A percentile compares a stretch with the other conserved stretches of the same genome.
These are phyloP conservation scores for Leccinum pallidistipes DNA, from an alignment of 1,284 basidiomycete species.

Conservation along the genomic window DNA sequence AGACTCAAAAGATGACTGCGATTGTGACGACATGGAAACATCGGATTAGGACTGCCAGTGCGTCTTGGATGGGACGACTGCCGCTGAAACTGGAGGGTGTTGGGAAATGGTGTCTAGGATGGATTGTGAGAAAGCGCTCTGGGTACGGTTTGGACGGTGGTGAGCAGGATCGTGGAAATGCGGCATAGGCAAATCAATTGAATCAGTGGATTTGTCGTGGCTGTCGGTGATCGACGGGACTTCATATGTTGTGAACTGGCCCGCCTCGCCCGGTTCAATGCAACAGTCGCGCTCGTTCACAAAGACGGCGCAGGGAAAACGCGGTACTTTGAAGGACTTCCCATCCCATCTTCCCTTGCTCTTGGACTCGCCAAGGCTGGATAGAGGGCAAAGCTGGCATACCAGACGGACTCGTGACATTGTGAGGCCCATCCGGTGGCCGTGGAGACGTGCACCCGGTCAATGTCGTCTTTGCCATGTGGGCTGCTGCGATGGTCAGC, in stretches of 20 bases:
- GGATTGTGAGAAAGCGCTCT: conserved; percentile 13
- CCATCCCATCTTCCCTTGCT: conserved; percentile 91
- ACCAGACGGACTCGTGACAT: conserved; percentile 69
- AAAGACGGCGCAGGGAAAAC: conserved; percentile 88
- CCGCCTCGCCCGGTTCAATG: conserved; percentile 96
- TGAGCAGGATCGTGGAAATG: conserved; percentile 31
- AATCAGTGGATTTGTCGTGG: conserved; percentile 24
- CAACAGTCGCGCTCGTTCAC: conserved; percentile 93
- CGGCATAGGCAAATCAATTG: conserved; percentile 45
- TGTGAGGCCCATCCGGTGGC: conserved; percentile 74
- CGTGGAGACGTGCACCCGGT: conserved; percentile 80
- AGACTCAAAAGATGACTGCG: conserved; percentile 28
- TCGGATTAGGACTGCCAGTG: conserved; percentile 27
- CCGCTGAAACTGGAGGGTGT: conserved; percentile 8
- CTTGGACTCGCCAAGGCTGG: conserved; percentile 83
- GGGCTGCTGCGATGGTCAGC: conserved; percentile 92
- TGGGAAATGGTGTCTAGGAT: conserved; percentile 8
- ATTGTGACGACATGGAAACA: conserved; percentile 20
- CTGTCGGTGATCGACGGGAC: conserved; percentile 15
- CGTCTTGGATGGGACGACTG: conserved; percentile 14
- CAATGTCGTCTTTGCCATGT: conserved; percentile 71
- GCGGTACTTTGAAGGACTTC: conserved; percentile 96
- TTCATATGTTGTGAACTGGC: conserved; percentile 38
- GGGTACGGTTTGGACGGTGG: conserved; percentile 9
- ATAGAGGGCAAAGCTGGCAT: conserved; percentile 75